Base-by-base conservation (phyloP, 2,329 filamentous ascomycete species). In the Epichloe glyceriae region DNA sequence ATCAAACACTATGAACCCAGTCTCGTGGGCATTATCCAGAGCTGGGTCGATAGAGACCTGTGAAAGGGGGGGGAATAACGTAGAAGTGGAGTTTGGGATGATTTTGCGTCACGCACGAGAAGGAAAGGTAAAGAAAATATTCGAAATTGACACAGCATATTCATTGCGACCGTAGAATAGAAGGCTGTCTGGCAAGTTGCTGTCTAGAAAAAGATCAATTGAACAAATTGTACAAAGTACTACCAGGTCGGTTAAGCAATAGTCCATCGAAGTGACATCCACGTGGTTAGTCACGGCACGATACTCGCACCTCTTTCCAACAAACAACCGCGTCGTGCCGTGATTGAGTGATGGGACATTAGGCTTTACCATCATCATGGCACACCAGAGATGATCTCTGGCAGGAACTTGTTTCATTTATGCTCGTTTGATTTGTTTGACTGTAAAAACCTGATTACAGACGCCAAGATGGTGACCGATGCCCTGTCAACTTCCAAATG, bases 1-100 rank as follows among this genome's bases (percentile, higher is more conserved):
- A 68, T 95, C 67, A 86, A 83, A 70, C 88, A 96, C 70, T 96
- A 96, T 67, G 87, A 94, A 58, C 77, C 89, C 1, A 86, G 80
- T 5, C 72, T 83, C 6, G 79, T 86, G 65, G 90, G 90, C 5
- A 82, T 97, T 73, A 83, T 95, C 54, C 76, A 87, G 73, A 93
- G 87, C 67, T 94, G 80, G 74, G 84, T 75, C 2, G 86, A 89
- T 59, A 73, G 80, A 50, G 65, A 73, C 52, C 58, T 73, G 55
- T 76, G 65, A 67, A 22, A 7, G 6, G 22, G 7, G 22, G 8
- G 34, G 4, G 6, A 4, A 10, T 8, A 14, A 14, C 33, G 17
- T 7, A 47, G 30, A 6, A 22, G 15, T 17, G n/a, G 39, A 22
- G 40, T 38, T 22, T 17, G 6, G 19, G 19, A 22, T 26, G n/a